Conservation (phyloP, 2,329 filamentous ascomycete genomes). For the Aspergillus candidus region DNA sequence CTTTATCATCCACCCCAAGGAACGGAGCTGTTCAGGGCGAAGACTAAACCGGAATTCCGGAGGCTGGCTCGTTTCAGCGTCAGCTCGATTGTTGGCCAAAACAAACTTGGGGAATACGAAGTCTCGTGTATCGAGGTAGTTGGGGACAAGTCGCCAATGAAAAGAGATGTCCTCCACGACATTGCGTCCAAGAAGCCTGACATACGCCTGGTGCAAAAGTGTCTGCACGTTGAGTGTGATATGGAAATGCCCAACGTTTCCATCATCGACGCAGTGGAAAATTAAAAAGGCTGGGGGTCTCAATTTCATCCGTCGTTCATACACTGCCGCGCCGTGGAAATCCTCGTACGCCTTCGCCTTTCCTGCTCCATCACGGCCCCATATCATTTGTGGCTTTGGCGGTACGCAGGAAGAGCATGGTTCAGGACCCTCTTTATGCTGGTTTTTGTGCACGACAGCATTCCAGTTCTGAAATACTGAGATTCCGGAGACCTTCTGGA, state of each 20-base stretch:
- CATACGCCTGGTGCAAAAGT: constrained; percentile 32
- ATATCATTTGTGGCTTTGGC: constrained; percentile 27
- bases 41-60: constrained; percentile 36
- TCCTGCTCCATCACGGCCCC: constrained; percentile 25
- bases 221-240: constrained; percentile 35
- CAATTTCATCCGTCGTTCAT: constrained; percentile 47
- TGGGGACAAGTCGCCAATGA: constrained; percentile 44
- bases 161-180: constrained; percentile 19
- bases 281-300: constrained; percentile 40
- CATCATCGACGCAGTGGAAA: constrained; percentile 28
- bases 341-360: constrained; percentile 46
- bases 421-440: no score
- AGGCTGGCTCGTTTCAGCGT: constrained; percentile 28
- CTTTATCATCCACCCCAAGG: constrained; percentile 54
- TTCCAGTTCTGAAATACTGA: constrained; percentile 27
- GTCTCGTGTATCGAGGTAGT: constrained; percentile 34
- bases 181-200: constrained; percentile 16
- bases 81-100: constrained; percentile 40
- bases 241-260: constrained; percentile 32
- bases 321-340: constrained; percentile 43
- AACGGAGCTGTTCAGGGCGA: constrained; percentile 49
- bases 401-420: constrained; percentile 23
- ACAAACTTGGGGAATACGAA: constrained; percentile 35
- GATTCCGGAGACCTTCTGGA: constrained; percentile 23
- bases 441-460: constrained; percentile 5